Percentiles rank a stretch among this genome's conserved stretches.
Conservation (phyloP, 108 stramenopile species). For the Nitzschia palea region DNA sequence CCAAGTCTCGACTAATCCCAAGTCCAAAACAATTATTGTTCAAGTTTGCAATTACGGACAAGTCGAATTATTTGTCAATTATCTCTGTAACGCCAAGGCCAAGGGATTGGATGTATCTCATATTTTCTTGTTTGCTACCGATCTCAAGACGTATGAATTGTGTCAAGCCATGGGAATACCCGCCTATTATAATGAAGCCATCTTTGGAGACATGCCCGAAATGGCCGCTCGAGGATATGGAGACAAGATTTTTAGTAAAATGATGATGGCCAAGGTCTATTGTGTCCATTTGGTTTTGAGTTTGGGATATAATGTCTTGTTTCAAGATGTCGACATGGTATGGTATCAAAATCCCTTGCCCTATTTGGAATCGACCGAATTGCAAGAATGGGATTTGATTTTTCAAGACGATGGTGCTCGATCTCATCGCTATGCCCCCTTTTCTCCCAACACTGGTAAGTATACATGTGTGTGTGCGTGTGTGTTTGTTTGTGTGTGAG, state of each 20-base stretch:
- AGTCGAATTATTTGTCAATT: constrained; percentile 71
- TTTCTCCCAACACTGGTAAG: constrained; percentile 68
- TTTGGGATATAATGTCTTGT: constrained; percentile 82
- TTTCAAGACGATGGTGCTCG: constrained; percentile 86
- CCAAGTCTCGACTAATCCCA: constrained; percentile 34
- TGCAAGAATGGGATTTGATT: constrained; percentile 56
- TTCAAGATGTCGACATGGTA: constrained; percentile 82
- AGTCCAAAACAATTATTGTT: constrained; percentile 64
- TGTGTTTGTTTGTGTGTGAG: not conserved
- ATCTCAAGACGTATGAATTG: constrained; percentile 61
- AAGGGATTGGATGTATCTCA: constrained; percentile 41
- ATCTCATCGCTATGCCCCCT: constrained; percentile 67
- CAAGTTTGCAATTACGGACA: constrained; percentile 77
- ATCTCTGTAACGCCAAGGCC: constrained; percentile 63
- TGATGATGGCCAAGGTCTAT: constrained; percentile 80
- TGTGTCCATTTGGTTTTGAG: constrained; percentile 64
- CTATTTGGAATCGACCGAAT: constrained; percentile 45
- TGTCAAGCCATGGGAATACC: constrained; percentile 60
- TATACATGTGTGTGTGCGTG: constrained; percentile 3
- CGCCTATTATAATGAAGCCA: constrained; percentile 60
- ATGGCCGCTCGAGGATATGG: constrained; percentile 61
- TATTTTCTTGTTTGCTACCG: constrained; percentile 72
- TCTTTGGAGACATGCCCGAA: constrained; percentile 56
- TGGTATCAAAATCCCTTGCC: constrained; percentile 67
- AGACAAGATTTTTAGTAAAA: constrained; percentile 64